phyloP scores from a whole-genome alignment of 2,329 filamentous ascomycete species.

The Exserohilum turcica region DNA sequence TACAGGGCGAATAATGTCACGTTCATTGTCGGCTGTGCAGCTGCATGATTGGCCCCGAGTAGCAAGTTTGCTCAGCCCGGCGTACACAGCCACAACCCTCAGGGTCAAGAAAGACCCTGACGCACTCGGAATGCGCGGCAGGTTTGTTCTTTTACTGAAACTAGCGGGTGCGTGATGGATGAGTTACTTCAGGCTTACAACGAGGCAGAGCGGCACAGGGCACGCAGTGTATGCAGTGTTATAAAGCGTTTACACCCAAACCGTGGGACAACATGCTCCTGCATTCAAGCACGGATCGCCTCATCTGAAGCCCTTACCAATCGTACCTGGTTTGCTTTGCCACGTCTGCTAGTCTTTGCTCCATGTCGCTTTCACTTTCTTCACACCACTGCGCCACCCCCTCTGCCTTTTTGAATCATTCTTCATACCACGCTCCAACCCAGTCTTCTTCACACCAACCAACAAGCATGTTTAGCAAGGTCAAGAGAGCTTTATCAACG shows the following conservation, averaged over 20 bases:
- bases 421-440: conserved; percentile 2
- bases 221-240: background rate
- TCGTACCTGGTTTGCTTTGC: background rate
- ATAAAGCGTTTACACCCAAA: background rate
- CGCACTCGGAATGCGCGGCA: too few relatives aligned
- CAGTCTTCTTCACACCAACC: conserved; percentile 5
- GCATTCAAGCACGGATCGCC: background rate
- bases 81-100: too few relatives aligned
- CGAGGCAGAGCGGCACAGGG: background rate
- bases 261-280: background rate
- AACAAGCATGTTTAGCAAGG: conserved; percentile 16
- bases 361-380: conserved; percentile 21
- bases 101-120: too few relatives aligned
- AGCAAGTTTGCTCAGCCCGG: background rate
- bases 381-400: conserved; percentile 3
- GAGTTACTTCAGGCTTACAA: background rate
- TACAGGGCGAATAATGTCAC: background rate
- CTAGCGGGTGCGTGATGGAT: background rate
- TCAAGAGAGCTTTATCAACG: conserved; percentile 10
- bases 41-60: background rate
- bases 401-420: conserved; percentile 2
- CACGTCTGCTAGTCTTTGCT: conserved; percentile 4
- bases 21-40: background rate
- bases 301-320: background rate
- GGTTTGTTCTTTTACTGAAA: too few relatives aligned